Conservation (phyloP, 2,329 filamentous ascomycete species). For the Cladophialophora immunda region DNA sequence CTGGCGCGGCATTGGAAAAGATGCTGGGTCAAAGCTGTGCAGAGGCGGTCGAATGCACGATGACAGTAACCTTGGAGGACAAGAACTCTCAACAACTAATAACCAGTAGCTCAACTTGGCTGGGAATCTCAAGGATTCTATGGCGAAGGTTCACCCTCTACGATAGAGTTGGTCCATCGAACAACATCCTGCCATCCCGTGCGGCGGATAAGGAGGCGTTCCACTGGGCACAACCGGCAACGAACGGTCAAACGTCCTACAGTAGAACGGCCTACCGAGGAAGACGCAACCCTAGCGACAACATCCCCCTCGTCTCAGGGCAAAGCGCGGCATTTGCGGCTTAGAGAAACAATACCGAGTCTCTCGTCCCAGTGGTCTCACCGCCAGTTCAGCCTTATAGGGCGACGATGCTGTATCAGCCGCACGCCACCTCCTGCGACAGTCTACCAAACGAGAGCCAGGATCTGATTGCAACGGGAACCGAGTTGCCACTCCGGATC, state of each 20-base stretch:
- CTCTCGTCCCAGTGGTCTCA: background rate
- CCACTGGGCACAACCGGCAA: background rate
- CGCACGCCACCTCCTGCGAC: background rate
- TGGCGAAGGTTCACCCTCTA: background rate
- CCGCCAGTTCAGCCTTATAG: conserved; percentile 2
- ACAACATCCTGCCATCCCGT: background rate
- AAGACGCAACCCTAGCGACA: background rate
- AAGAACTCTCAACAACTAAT: background rate
- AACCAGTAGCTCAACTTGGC: background rate
- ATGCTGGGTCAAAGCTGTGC: conserved; percentile 27
- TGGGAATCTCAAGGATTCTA: background rate
- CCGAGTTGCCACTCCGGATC: background rate
- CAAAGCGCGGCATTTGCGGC: background rate
- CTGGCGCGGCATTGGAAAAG: conserved; percentile 27
- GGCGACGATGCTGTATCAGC: conserved; percentile 3
- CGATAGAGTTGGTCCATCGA: background rate
- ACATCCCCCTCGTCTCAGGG: background rate
- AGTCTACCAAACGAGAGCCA: conserved; percentile 1
- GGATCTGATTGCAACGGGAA: background rate
- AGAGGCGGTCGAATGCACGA: conserved; percentile 19
- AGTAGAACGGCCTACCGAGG: background rate
- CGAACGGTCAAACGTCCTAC: background rate
- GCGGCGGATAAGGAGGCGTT: background rate
- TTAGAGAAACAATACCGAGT: too few relatives aligned
- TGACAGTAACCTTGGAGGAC: background rate